Conservation (phyloP, 352 stramenopile species). For the Phytophthora macrochlamydospora region DNA sequence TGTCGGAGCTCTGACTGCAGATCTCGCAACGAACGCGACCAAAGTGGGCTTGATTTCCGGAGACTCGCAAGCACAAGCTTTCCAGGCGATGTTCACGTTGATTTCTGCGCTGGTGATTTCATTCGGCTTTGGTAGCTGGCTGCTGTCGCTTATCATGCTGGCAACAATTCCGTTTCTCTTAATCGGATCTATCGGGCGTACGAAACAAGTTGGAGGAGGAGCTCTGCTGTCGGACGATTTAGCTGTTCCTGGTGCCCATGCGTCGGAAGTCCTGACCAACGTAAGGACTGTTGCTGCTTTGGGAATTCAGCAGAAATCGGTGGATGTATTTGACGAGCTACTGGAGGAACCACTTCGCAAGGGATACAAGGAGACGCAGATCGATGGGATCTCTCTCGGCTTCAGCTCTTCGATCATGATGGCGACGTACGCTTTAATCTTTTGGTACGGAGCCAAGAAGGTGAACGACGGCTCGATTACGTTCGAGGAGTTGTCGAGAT, state of each 20-base stretch:
- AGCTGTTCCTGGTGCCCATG: slow-evolving; percentile 38
- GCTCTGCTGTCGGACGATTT: slow-evolving; percentile 23
- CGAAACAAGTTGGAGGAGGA: neutral
- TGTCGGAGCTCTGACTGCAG: slow-evolving; percentile 49
- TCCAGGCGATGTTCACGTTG: slow-evolving; percentile 59
- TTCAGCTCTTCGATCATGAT: slow-evolving; percentile 70
- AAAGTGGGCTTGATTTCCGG: slow-evolving; percentile 53
- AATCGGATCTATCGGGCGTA: slow-evolving; percentile 33
- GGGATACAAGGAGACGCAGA: slow-evolving; percentile 37
- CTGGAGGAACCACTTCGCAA: slow-evolving; percentile 20
- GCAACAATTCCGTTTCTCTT: slow-evolving; percentile 68
- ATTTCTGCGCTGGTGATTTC: slow-evolving; percentile 59
- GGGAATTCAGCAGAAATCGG: slow-evolving; percentile 32
- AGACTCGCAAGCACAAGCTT: slow-evolving; percentile 50
- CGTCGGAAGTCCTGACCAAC: slow-evolving; percentile 48
- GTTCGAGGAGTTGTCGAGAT: slow-evolving; percentile 33
- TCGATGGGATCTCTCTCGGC: slow-evolving; percentile 45
- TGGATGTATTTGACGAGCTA: slow-evolving; percentile 34
- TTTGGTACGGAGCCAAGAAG: slow-evolving; percentile 65
- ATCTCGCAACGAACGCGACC: slow-evolving; percentile 57
- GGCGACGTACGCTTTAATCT: slow-evolving; percentile 55
- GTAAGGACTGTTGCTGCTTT: slow-evolving; percentile 53
- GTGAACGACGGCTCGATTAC: slow-evolving; percentile 43
- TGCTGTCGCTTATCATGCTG: slow-evolving; percentile 72
- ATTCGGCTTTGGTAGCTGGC: slow-evolving; percentile 63